These are phyloP conservation scores for Ceratocystis smalleyi DNA, from an alignment of 2,329 filamentous ascomycete genomes.

Conservation along the genomic window DNA sequence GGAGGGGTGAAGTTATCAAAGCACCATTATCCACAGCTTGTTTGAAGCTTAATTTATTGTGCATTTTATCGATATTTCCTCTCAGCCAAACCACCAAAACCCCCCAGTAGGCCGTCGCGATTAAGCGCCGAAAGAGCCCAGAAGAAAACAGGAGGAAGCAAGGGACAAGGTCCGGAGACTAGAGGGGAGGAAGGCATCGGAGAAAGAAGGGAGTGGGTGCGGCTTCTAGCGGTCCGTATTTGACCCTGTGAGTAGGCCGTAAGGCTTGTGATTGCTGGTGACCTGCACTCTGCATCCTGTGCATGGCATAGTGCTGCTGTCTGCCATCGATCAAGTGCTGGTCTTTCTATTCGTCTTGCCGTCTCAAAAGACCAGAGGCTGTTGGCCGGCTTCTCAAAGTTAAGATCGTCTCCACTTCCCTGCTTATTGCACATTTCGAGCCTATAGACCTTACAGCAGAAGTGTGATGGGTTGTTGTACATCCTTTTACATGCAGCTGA, in stretches of 20 bases:
- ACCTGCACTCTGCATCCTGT: neutral
- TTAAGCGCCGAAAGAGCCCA: neutral
- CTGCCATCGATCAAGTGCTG: neutral
- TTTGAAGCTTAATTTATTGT: too few relatives aligned
- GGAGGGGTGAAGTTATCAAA: neutral
- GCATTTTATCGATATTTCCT: neutral
- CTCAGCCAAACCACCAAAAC: neutral
- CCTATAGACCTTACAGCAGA: too few relatives aligned
- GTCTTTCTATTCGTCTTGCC: too few relatives aligned
- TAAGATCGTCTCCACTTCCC: too few relatives aligned
- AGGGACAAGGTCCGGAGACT: neutral
- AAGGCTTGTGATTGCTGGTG: neutral
- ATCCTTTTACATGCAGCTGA: too few relatives aligned
- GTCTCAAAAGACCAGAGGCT: too few relatives aligned
- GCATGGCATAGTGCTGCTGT: neutral
- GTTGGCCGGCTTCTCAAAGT: too few relatives aligned
- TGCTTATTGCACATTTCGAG: too few relatives aligned
- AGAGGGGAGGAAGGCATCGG: neutral
- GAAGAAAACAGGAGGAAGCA: neutral
- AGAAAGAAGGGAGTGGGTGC: neutral
- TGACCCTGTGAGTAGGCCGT: too few relatives aligned
- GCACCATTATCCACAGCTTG: neutral
- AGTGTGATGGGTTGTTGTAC: too few relatives aligned
- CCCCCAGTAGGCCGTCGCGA: neutral
- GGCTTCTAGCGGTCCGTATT: neutral